Base-by-base conservation (phyloP, 2,329 filamentous ascomycete genomes). In the Sporothrix protearum region DNA sequence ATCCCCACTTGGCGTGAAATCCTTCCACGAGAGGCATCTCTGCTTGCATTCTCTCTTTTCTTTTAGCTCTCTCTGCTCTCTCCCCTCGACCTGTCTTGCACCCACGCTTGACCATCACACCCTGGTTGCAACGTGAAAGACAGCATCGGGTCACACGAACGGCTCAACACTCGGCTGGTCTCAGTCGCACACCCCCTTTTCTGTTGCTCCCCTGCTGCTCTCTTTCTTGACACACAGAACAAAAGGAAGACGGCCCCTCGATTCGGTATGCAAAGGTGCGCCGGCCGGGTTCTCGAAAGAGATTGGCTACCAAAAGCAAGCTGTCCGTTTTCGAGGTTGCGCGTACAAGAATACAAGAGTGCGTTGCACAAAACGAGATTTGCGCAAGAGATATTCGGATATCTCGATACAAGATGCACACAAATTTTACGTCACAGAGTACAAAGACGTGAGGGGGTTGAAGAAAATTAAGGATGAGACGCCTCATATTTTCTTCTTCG, bases 61-160 rank as follows among this genome's bases (percentile, higher is more conserved):
- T 39, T n/a, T 30, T 53, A 42, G 10, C 63, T 33, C n/a, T 28
- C 22, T 42, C 14, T n/a, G 16, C 9, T 2, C 14, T n/a, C 22
- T 49, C 22, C 16, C 19, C 30, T n/a, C n/a, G n/a, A n/a, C n/a
- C n/a, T n/a, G n/a, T n/a, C n/a, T n/a, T n/a, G n/a, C n/a, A n/a
- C n/a, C n/a, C n/a, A n/a, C n/a, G n/a, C 47, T 53, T 30, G 28
- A 28, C 19, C 30, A 39, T 12, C 68, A 69, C 68, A 53, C 68
- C 70, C 39, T 49, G 66, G 33, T 42, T 42, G 45, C 45, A 64
- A 71, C 63, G 63, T 61, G 55, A 72, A 57, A 49, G 71, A 39
- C 49, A 49, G 63, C 57, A 59, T 57, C 59, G 67, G 66, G 71
- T 72, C 71, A 69, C 59, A 72, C 71, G 61, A 59, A 69, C 71